Base-by-base conservation (phyloP, 805 yeast genomes). In the Wickerhamiella sergipiensis region DNA sequence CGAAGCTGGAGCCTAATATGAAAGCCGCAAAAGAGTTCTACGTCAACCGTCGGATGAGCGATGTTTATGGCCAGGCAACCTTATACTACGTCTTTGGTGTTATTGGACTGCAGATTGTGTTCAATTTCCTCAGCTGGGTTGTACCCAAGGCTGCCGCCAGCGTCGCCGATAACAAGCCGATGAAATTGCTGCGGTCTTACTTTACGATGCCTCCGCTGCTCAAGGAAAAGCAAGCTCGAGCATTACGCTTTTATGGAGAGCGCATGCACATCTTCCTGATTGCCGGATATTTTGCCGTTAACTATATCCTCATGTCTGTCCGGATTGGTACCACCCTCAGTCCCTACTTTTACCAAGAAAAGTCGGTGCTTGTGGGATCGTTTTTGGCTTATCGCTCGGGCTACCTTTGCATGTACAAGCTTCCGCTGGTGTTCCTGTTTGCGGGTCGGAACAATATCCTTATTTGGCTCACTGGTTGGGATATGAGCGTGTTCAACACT, bases 361-460 rank as follows among this genome's bases (percentile, higher is more conserved):
- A 21, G 6, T 19, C 38, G 17, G 13, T 29, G 4, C 18, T 42
- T n/a, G 24, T 18, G 9, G 22, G 43, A 2, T 43, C 23, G 3
- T 43, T 21, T n/a, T 10, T 62, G 50, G 73, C 69, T 3, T 71
- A 64, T 15, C 61, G 75, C 49, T 49, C 71, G 1, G 70, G 64
- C 4, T 48, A 57, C 33, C 22, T 62, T 24, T 53, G 60, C 0
- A 50, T 54, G 31, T 43, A 50, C 19, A 50, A 52, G 46, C 45
- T 80, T 49, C 89, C 90, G 1, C 61, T 74, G 7, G 62, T 80
- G n/a, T 74, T 77, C 55, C 65, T 83, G 50, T 81, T 82, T 64
- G 83, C 83, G n/a, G 80, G 81, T 33, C 71, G 87, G 61, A 82
- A 82, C 61, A 82, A 81, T 60, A 74, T 83, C 31, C 68, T 81